Base-by-base conservation (phyloP, 805 yeast species). In the Lipomyces orientalis region DNA sequence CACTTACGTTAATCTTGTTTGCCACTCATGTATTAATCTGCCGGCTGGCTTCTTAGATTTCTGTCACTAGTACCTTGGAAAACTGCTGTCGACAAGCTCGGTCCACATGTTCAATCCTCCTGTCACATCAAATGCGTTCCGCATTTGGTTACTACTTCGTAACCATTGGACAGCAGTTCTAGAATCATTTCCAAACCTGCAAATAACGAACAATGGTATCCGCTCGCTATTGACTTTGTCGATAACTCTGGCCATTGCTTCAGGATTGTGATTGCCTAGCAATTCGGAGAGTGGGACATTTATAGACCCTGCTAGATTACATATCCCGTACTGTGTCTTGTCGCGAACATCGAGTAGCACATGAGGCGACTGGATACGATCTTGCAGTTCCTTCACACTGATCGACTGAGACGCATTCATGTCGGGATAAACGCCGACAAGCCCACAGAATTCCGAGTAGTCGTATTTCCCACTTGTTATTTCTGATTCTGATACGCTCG, bases 171-270 rank as follows among this genome's bases (percentile, higher is more conserved):
- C 88, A 0, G 97, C 96, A 19, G 87, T 77, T 74, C 90, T 93
- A 0, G 98, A 93, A 76, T 95, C 98, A 76, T 91, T 93, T 9
- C 99, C 99, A 75, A 83, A 88, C 39, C 98, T 83, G 78, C 99
- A 95, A 22, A 94, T 81, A 0, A 92, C 90, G 64, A 82, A 84
- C 0, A 90, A 76, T 3, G 79, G 79, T 43, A 76, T 75, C 4
- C 71, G 69, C 19, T 71, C 22, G 4, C 56, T 54, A 1, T 64
- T 54, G 0, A 80, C 51, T 4, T 62, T 33, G 16, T 67, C 70
- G n/a, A 49, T 65, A 58, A 19, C 65, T 55, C 52, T 49, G 10
- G 31, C 34, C 25, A 46, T 49, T 19, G 55, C 73, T 78, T 67
- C 43, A 78, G 74, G 34, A 72, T 68, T 31, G 73, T 19, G 7